A percentile compares a stretch with the other conserved stretches of the same genome.
phyloP scores from a whole-genome alignment of 257 asterid species.

The Thymus quinquecostatus region DNA sequence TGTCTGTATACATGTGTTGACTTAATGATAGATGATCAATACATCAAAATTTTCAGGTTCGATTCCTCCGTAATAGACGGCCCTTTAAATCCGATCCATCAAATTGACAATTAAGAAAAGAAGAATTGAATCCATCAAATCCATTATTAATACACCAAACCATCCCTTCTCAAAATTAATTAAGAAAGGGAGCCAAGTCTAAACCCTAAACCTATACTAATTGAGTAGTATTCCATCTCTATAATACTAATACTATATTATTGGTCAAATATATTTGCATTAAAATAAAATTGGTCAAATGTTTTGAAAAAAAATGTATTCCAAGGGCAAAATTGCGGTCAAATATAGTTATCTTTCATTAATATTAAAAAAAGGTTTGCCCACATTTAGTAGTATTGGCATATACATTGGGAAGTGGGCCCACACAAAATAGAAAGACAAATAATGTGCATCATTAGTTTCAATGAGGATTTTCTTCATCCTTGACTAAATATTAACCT shows the following conservation, averaged over 20 bases:
- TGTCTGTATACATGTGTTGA: too few relatives aligned
- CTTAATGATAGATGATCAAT: too few relatives aligned
- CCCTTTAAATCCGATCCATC: too few relatives aligned
- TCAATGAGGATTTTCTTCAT: constrained; percentile 44
- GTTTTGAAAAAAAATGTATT: constrained; percentile 8
- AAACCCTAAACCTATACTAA: neutral
- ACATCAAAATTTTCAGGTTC: too few relatives aligned
- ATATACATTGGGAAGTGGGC: constrained; percentile 41
- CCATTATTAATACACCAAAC: too few relatives aligned
- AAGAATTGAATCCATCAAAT: neutral
- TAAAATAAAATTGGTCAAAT: constrained; percentile 22
- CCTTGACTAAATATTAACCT: constrained; percentile 51
- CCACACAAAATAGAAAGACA: constrained; percentile 21
- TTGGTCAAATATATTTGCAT: too few relatives aligned
- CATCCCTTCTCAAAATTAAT: neutral
- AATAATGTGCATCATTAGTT: constrained; percentile 35
- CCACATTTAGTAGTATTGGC: constrained; percentile 3
- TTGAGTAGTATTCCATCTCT: neutral
- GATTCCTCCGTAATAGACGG: too few relatives aligned
- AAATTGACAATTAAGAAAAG: too few relatives aligned
- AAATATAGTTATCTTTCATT: constrained; percentile 29
- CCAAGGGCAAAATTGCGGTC: constrained; percentile 34
- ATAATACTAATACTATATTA: too few relatives aligned
- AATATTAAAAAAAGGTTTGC: neutral
- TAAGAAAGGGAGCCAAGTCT: neutral